A percentile compares a stretch with the other conserved stretches of the same genome.
These are phyloP conservation scores for Logfia minima DNA, from an alignment of 129 eudicot species.

Conservation along the genomic window DNA sequence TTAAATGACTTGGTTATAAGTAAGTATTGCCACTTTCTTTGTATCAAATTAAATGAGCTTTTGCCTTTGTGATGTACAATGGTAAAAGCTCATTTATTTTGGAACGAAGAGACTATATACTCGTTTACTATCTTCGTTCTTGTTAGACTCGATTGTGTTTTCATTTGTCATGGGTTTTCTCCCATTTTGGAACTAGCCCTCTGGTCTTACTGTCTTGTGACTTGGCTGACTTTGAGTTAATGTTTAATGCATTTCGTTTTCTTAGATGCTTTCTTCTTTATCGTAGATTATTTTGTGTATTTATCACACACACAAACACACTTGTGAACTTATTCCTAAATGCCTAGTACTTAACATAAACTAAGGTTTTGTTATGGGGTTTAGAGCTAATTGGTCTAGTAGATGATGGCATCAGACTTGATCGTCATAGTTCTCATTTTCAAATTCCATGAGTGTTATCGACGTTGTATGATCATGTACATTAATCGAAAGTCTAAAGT, in stretches of 20 bases:
- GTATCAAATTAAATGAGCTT: constrained; percentile 36
- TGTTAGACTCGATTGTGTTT: background rate
- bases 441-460: background rate
- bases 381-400: background rate
- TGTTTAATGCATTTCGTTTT: background rate
- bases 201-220: background rate
- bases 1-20: background rate
- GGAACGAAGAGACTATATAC: constrained; percentile 20
- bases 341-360: background rate
- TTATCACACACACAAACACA: no score
- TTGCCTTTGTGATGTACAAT: constrained; percentile 10
- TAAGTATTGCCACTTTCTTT: background rate
- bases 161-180: background rate
- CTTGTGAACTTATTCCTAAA: background rate
- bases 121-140: background rate
- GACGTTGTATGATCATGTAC: background rate
- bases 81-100: constrained; percentile 37
- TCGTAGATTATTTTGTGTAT: no score
- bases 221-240: background rate
- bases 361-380: no score
- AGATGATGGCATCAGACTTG: background rate
- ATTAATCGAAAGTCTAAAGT: background rate
- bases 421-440: background rate
- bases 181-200: background rate
- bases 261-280: background rate